Conservation (phyloP, 352 stramenopile species). For the Lagenidium giganteum region DNA sequence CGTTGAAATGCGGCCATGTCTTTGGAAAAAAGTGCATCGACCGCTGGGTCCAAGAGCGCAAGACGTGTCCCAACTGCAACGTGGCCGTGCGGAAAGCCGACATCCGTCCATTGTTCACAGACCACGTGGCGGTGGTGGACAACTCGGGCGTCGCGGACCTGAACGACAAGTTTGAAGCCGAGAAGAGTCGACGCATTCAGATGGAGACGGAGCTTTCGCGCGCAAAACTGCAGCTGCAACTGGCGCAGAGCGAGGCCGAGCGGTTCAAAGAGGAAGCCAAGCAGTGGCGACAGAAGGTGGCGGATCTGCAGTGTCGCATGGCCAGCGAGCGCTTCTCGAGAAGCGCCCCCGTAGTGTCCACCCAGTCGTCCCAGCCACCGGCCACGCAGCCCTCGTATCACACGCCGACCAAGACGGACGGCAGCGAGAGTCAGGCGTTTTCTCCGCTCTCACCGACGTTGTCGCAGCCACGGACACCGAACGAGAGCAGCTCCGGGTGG, state of each 20-base stretch:
- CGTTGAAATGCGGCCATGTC: constrained; percentile 69
- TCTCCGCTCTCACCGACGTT: not conserved
- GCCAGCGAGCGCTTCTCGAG: constrained; percentile 15
- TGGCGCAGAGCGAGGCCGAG: constrained; percentile 16
- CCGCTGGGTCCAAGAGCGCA: constrained; percentile 55
- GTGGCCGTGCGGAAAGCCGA: constrained; percentile 36
- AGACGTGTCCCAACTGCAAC: constrained; percentile 70
- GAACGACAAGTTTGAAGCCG: constrained; percentile 48
- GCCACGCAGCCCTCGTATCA: not conserved
- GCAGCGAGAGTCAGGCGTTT: not conserved
- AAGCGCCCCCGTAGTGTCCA: not conserved
- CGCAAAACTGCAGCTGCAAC: constrained; percentile 33
- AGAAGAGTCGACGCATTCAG: constrained; percentile 38
- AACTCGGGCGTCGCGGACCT: constrained; percentile 58
- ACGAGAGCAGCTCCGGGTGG: constrained; percentile 1
- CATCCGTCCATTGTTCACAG: constrained; percentile 54
- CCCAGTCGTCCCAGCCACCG: not conserved
- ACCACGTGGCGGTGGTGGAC: constrained; percentile 73
- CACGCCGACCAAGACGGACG: not conserved
- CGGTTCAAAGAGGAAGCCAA: constrained; percentile 17
- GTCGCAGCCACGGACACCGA: not conserved
- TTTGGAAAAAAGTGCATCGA: constrained; percentile 78
- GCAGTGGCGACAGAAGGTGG: constrained; percentile 25
- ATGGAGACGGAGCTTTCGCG: constrained; percentile 40
- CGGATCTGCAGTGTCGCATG: constrained; percentile 18